These are phyloP conservation scores for Elongisporangium prolatum DNA, from an alignment of 352 stramenopile species.

Conservation along the genomic window DNA sequence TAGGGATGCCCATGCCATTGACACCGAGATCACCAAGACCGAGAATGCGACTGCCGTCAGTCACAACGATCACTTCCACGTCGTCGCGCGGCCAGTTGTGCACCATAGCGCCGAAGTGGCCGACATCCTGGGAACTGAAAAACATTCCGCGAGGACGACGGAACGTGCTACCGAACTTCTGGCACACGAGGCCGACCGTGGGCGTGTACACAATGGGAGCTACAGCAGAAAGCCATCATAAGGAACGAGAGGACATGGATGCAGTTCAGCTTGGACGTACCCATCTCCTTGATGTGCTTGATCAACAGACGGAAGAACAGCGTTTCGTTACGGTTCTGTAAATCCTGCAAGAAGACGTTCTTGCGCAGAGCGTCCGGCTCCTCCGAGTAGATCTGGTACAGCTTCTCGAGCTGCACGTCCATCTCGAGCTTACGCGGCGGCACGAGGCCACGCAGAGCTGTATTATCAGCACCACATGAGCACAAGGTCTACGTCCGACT, in stretches of 20 bases:
- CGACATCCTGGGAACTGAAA: conserved; percentile 90
- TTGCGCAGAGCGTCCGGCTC: conserved; percentile 86
- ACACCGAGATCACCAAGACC: conserved; percentile 95
- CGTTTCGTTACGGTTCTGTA: conserved; percentile 96
- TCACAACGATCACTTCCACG: conserved; percentile 97
- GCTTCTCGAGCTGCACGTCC: conserved; percentile 65
- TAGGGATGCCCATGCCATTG: conserved; percentile 98
- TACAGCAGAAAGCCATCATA: conserved; percentile 7
- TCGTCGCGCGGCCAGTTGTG: conserved; percentile 97
- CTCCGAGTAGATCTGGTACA: conserved; percentile 65
- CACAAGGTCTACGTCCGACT: conserved; percentile 4
- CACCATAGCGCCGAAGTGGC: conserved; percentile 87
- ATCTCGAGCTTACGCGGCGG: conserved; percentile 70
- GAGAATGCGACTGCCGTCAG: conserved; percentile 95
- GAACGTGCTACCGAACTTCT: conserved; percentile 91
- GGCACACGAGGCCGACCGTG: conserved; percentile 92
- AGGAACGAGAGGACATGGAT: not conserved
- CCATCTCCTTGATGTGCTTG: conserved; percentile 90
- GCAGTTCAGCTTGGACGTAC: conserved; percentile 22
- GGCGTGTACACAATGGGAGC: conserved; percentile 97
- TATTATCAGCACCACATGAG: conserved; percentile 1
- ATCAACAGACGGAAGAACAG: conserved; percentile 94
- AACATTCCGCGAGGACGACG: conserved; percentile 92
- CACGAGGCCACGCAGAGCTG: conserved; percentile 79
- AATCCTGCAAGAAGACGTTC: conserved; percentile 91